These are phyloP conservation scores for Hura crepitans DNA, from an alignment of 441 rosid species.

Conservation along the genomic window DNA sequence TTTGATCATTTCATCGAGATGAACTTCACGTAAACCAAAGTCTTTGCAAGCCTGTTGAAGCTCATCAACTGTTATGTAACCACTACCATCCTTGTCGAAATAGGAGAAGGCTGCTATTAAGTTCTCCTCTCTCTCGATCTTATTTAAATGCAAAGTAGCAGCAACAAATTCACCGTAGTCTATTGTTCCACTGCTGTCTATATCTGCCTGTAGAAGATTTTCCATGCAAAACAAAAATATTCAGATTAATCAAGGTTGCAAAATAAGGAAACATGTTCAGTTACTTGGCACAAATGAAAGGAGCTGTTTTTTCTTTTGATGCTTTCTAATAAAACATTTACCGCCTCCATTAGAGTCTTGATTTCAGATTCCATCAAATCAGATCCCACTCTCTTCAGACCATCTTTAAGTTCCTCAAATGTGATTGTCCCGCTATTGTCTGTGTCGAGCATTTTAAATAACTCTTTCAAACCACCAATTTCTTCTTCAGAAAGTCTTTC, in stretches of 20 bases:
- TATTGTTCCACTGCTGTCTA: conserved; percentile 82
- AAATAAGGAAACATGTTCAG: neutral
- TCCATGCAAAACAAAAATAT: conserved; percentile 12
- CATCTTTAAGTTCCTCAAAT: conserved; percentile 71
- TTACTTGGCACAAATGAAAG: neutral
- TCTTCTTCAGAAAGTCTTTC: conserved; percentile 93
- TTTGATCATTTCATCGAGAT: conserved; percentile 66
- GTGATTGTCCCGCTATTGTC: conserved; percentile 83
- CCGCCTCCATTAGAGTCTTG: conserved; percentile 78
- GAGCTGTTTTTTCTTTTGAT: neutral
- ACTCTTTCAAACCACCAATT: conserved; percentile 75
- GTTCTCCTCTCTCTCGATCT: conserved; percentile 79
- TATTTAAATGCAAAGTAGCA: conserved; percentile 78
- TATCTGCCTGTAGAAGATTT: conserved; percentile 59
- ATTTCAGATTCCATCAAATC: conserved; percentile 79
- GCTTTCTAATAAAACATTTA: conserved; percentile 25
- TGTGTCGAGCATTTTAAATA: conserved; percentile 83
- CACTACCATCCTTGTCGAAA: conserved; percentile 85
- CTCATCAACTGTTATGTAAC: conserved; percentile 79
- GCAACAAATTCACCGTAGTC: conserved; percentile 88
- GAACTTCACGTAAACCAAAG: conserved; percentile 66
- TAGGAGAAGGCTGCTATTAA: conserved; percentile 67
- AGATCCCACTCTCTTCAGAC: conserved; percentile 71
- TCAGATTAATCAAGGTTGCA: conserved; percentile 16
- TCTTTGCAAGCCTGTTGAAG: conserved; percentile 86